phyloP scores from a whole-genome alignment of 495 filamentous ascomycete species.

The Penicillium verhagenii region DNA sequence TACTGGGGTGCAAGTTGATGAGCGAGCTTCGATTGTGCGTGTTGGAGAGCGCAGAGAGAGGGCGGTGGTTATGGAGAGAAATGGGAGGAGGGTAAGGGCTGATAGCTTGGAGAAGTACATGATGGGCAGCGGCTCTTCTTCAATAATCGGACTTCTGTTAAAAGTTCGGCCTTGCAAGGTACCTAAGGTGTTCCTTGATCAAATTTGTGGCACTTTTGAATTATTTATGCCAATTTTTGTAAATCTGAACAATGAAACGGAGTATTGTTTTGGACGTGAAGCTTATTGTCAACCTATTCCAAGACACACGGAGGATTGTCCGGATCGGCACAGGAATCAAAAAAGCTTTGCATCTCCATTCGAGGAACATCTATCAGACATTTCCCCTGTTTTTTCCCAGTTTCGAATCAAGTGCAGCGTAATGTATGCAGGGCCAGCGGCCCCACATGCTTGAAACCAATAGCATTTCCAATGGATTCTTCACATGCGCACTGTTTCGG shows the following conservation, averaged over 20 bases:
- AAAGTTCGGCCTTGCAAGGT: too few species aligned
- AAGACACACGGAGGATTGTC: slow-evolving; percentile 4
- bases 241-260: too few species aligned
- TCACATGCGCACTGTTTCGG: background rate
- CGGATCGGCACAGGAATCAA: background rate
- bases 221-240: too few species aligned
- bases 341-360: slow-evolving; percentile 1
- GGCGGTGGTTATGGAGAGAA: slow-evolving; percentile 1
- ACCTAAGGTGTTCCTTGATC: too few species aligned
- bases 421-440: background rate
- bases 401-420: background rate
- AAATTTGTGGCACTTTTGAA: too few species aligned
- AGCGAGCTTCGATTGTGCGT: slow-evolving; percentile 10
- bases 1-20: slow-evolving; percentile 36
- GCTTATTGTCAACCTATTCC: background rate
- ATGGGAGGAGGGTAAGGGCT: background rate
- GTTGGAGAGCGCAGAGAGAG: background rate
- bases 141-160: too few species aligned
- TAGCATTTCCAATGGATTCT: background rate
- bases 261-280: background rate
- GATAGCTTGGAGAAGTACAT: background rate
- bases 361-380: background rate
- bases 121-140: too few species aligned
- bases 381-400: background rate
- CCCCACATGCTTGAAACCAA: background rate